Evolutionary conservation across 1,139 yeast species (phyloP).

Genomic region (Yamadazyma mexicana): DNA sequence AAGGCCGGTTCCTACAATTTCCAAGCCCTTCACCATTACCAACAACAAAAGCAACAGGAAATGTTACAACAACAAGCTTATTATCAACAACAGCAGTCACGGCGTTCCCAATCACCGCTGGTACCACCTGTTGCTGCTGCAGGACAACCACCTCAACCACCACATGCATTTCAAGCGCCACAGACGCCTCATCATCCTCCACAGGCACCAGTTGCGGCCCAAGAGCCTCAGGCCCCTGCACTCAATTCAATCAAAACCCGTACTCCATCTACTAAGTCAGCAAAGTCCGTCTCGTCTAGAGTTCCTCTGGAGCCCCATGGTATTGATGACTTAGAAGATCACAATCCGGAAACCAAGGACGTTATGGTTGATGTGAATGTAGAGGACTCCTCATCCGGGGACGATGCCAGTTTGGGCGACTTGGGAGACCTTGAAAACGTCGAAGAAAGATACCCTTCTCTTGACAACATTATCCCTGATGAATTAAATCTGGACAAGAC

Average conservation of each 20-base stretch:
- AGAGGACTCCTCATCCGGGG: not conserved
- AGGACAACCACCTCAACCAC: not conserved
- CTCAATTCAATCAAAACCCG: not conserved
- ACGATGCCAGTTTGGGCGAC: constrained; percentile 25
- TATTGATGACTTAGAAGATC: not conserved
- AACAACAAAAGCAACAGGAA: constrained; percentile 39
- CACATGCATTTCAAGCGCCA: not conserved
- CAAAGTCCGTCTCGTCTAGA: not conserved
- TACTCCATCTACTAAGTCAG: not conserved
- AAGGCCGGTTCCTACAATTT: constrained; percentile 42
- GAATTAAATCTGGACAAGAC: constrained; percentile 1
- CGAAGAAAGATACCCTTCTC: constrained; percentile 45
- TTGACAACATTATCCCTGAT: constrained; percentile 32
- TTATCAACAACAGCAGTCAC: constrained; percentile 8
- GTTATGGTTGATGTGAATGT: not conserved
- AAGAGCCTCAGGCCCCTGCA: too few species aligned
- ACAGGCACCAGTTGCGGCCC: too few species aligned
- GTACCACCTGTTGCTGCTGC: not conserved
- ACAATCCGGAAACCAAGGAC: not conserved
- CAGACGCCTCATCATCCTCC: not conserved
- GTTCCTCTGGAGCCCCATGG: not conserved
- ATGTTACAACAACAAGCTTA: constrained; percentile 29
- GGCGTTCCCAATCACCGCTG: not conserved
- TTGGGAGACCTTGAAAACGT: constrained; percentile 37
- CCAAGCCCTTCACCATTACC: constrained; percentile 47